Percentiles rank a stretch among this genome's conserved stretches.
These are phyloP conservation scores for Podaxis sp. DNA, from an alignment of 768 basidiomycete species.

Conservation along the genomic window DNA sequence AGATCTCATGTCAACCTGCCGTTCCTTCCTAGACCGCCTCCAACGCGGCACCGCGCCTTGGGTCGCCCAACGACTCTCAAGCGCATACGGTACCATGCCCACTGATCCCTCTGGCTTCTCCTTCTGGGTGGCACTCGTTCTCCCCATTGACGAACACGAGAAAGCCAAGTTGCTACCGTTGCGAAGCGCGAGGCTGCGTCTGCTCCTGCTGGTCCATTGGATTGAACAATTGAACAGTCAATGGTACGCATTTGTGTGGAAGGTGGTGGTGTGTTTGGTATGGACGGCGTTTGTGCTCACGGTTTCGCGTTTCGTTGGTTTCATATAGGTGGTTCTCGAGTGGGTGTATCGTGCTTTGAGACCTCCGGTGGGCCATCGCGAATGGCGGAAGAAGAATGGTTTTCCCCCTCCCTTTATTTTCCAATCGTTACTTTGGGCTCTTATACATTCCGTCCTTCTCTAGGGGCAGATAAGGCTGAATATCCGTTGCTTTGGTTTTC, in stretches of 20 bases:
- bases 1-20: constrained; percentile 47
- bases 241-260: constrained; percentile 37
- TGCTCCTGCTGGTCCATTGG: constrained; percentile 90
- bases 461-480: not conserved
- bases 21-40: constrained; percentile 39
- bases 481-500: not conserved
- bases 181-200: constrained; percentile 67
- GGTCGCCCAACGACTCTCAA: constrained; percentile 84
- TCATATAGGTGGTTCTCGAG: constrained; percentile 68
- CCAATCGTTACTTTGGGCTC: not conserved
- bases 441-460: not conserved
- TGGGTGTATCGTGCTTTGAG: constrained; percentile 54
- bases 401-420: not conserved
- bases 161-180: constrained; percentile 85
- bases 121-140: constrained; percentile 88
- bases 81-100: constrained; percentile 76
- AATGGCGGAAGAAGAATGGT: too few species aligned
- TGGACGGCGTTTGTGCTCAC: constrained; percentile 26
- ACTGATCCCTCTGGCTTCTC: constrained; percentile 66
- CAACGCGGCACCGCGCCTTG: constrained; percentile 79
- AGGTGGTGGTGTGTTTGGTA: constrained; percentile 16
- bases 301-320: constrained; percentile 25
- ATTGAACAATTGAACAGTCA: constrained; percentile 67
- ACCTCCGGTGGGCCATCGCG: not conserved
- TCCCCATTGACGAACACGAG: constrained; percentile 89